Conservation (phyloP, 148 eudicot species). For the Dysphania ambrosioides region DNA sequence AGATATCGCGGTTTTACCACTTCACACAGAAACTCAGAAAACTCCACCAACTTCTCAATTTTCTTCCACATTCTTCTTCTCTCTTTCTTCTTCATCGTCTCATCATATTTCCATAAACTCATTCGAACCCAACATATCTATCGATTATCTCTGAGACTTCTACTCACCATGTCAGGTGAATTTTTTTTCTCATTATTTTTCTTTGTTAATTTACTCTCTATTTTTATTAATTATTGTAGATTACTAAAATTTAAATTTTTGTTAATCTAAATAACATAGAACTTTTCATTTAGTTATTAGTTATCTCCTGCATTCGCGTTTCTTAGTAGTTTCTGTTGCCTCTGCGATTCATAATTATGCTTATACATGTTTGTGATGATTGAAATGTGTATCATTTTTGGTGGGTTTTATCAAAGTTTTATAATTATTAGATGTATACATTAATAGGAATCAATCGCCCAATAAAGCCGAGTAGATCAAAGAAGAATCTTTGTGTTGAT, state of each 20-base stretch:
- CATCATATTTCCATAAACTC: background rate
- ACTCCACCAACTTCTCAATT: slow-evolving; percentile 3
- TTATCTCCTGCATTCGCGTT: background rate
- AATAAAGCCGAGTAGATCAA: background rate
- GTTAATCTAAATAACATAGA: too few species aligned
- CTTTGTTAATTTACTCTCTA: background rate
- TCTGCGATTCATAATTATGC: background rate
- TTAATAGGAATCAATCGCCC: background rate
- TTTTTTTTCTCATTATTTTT: background rate
- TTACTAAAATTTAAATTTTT: too few species aligned
- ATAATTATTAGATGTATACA: background rate
- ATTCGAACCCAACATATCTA: background rate
- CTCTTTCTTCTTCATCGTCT: background rate
- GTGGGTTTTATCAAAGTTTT: background rate
- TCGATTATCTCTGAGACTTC: background rate
- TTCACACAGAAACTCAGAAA: slow-evolving; percentile 2
- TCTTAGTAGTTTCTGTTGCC: background rate
- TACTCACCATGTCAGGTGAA: slow-evolving; percentile 22
- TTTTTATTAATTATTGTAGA: background rate
- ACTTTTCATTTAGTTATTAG: too few species aligned
- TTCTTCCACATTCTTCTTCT: background rate
- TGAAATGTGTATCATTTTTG: background rate
- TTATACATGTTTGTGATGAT: background rate
- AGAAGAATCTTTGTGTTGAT: too few species aligned
- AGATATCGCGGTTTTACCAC: background rate